Evolutionary conservation across 2,329 filamentous ascomycete genomes (phyloP).

Genomic region (Whalleya microplaca): DNA sequence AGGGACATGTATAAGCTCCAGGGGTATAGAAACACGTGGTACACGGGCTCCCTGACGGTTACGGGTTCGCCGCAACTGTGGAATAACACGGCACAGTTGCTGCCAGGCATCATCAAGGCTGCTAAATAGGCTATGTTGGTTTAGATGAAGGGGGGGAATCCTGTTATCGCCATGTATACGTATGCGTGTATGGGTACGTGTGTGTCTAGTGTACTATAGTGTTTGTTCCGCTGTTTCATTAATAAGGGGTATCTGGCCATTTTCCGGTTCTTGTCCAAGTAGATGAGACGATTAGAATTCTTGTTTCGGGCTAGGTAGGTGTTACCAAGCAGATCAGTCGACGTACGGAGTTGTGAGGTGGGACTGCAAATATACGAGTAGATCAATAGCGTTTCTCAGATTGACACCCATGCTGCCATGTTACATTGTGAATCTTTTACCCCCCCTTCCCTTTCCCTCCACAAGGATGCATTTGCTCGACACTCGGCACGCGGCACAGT

Average conservation of each 20-base stretch:
- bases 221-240: too few relatives aligned
- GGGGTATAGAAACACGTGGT: conserved; percentile 25
- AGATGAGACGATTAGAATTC: too few relatives aligned
- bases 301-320: too few relatives aligned
- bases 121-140: not conserved
- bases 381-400: too few relatives aligned
- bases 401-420: not conserved
- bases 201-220: not conserved
- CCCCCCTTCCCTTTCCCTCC: too few relatives aligned
- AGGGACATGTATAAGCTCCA: conserved; percentile 15
- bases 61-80: conserved; percentile 18
- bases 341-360: too few relatives aligned
- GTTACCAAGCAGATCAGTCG: too few relatives aligned
- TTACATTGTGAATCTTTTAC: not conserved
- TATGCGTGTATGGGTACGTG: not conserved
- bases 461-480: not conserved
- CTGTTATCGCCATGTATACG: not conserved
- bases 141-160: not conserved
- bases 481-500: not conserved
- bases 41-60: conserved; percentile 18
- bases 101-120: conserved; percentile 17
- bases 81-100: conserved; percentile 20
- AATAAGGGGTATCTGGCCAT: too few relatives aligned
- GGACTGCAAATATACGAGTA: too few relatives aligned
- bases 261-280: too few relatives aligned